Conservation (phyloP, 1,139 yeast species). For the Blastobotrys indianensis region DNA sequence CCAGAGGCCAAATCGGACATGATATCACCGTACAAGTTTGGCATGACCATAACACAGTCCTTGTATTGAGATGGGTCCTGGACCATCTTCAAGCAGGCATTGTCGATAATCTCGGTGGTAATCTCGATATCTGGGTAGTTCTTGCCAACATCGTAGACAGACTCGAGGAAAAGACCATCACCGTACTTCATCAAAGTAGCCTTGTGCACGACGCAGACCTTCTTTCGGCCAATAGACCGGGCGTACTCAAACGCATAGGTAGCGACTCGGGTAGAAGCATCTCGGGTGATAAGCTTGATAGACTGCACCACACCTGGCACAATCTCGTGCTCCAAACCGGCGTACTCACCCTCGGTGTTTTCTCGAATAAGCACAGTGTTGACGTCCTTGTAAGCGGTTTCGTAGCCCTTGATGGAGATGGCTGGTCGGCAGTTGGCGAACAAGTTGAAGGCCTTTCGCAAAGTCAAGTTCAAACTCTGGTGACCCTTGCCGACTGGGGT, state of each 20-base stretch:
- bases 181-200: constrained; percentile 97
- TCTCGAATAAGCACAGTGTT: constrained; percentile 96
- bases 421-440: constrained; percentile 98
- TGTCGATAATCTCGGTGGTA: constrained; percentile 85
- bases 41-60: constrained; percentile 95
- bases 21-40: constrained; percentile 96
- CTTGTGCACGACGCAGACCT: constrained; percentile 93
- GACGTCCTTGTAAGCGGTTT: constrained; percentile 91
- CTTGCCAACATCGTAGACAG: constrained; percentile 82
- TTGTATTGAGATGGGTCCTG: constrained; percentile 80
- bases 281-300: constrained; percentile 92
- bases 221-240: constrained; percentile 78
- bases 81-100: constrained; percentile 87
- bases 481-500: constrained; percentile 99
- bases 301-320: constrained; percentile 99
- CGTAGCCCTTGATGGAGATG: constrained; percentile 84
- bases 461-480: constrained; percentile 92
- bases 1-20: constrained; percentile 97
- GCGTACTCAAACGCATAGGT: constrained; percentile 98
- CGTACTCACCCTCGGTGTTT: constrained; percentile 99
- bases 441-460: constrained; percentile 93
- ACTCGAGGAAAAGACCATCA: constrained; percentile 91
- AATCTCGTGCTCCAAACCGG: constrained; percentile 97
- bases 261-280: constrained; percentile 93
- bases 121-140: constrained; percentile 88